Evolutionary conservation across 768 basidiomycete genomes (phyloP).

Genomic region (Mycena leptocephala): DNA sequence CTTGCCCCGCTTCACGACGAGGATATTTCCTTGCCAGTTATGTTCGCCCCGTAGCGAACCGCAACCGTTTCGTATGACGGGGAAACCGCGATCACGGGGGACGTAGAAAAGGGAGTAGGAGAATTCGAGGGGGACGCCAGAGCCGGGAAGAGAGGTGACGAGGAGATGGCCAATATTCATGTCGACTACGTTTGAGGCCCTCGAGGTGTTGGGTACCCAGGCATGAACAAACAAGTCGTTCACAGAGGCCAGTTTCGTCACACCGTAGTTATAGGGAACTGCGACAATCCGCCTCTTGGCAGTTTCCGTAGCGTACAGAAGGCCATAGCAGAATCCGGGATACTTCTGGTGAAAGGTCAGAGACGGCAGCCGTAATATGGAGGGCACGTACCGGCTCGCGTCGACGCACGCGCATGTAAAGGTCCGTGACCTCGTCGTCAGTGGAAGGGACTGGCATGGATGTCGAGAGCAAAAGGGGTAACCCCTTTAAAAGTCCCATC

Average conservation of each 20-base stretch:
- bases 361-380: neutral
- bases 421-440: neutral
- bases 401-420: neutral
- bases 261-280: neutral
- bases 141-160: neutral
- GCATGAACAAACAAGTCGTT: neutral
- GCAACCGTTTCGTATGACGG: neutral
- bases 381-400: neutral
- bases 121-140: neutral
- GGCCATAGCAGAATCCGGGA: neutral
- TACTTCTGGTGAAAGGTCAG: neutral
- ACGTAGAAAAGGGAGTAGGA: neutral
- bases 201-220: neutral
- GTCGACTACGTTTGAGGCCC: neutral
- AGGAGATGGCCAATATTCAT: neutral
- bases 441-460: neutral
- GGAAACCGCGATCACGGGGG: neutral
- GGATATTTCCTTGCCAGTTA: neutral
- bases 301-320: neutral
- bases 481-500: too few species aligned
- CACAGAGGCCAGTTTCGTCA: neutral
- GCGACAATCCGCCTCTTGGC: neutral
- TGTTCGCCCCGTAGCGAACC: neutral
- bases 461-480: neutral
- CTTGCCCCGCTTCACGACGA: neutral